A percentile compares a stretch with the other conserved stretches of the same genome.
These are phyloP conservation scores for Bullera alba DNA, from an alignment of 768 basidiomycete species.

Conservation along the genomic window DNA sequence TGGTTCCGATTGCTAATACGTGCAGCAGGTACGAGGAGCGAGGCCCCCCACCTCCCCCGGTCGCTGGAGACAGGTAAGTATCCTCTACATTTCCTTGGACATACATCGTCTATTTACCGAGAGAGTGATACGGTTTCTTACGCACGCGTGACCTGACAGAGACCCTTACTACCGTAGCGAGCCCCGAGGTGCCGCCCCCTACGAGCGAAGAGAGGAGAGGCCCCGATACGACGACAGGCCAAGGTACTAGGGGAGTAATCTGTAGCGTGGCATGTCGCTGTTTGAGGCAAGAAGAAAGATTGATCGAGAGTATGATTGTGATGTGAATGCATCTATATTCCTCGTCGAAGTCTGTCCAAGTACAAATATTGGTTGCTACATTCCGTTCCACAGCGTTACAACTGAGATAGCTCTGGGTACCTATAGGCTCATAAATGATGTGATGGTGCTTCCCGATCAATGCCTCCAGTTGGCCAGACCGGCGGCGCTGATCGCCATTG, in stretches of 20 bases:
- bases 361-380: no score
- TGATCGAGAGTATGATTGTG: no score
- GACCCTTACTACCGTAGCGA: constrained; percentile 23
- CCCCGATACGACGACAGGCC: constrained; percentile 30
- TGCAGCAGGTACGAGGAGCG: constrained; percentile 52
- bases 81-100: constrained; percentile 2
- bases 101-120: constrained; percentile 1
- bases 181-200: not conserved
- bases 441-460: no score
- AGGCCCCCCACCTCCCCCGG: constrained; percentile 12
- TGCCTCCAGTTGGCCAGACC: no score
- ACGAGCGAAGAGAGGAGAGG: constrained; percentile 19
- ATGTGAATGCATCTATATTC: no score
- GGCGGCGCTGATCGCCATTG: no score
- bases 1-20: constrained; percentile 10
- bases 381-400: no score
- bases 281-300: no score
- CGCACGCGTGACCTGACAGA: constrained; percentile 4
- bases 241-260: constrained; percentile 16
- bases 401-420: no score
- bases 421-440: no score
- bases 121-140: constrained; percentile 1
- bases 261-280: no score
- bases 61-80: constrained; percentile 18
- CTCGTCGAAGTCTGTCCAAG: no score